Evolutionary conservation across 345 rosid genomes (phyloP).

Genomic region (Syzygium oleosum): DNA sequence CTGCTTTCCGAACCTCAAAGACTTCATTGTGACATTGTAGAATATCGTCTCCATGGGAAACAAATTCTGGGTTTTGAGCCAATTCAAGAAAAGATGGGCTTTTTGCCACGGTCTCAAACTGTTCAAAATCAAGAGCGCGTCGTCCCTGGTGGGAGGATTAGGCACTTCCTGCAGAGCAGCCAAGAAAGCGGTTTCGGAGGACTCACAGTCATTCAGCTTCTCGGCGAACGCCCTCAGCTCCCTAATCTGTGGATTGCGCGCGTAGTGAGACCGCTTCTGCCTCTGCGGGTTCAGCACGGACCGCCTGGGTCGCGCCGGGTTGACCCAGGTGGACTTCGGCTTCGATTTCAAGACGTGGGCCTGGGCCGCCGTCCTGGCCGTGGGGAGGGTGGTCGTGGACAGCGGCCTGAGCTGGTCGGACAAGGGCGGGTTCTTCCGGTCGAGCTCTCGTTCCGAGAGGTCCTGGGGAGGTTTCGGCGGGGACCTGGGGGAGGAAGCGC

Average conservation of each 20-base stretch:
- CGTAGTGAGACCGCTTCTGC: constrained; percentile 56
- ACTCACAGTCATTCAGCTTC: constrained; percentile 58
- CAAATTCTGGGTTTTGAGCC: constrained; percentile 55
- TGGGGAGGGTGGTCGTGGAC: constrained; percentile 50
- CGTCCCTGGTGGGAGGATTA: constrained; percentile 43
- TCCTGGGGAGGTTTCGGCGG: constrained; percentile 23
- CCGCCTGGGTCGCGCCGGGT: constrained; percentile 74
- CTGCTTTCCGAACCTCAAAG: constrained; percentile 79
- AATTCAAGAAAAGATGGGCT: constrained; percentile 55
- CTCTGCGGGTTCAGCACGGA: constrained; percentile 78
- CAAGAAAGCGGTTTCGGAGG: constrained; percentile 34
- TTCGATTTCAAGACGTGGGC: constrained; percentile 38
- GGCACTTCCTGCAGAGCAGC: constrained; percentile 51
- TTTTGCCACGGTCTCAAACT: constrained; percentile 67
- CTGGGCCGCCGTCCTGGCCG: constrained; percentile 13
- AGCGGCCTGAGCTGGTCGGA: constrained; percentile 87
- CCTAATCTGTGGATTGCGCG: constrained; percentile 50
- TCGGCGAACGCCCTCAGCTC: constrained; percentile 57
- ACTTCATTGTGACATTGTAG: constrained; percentile 76
- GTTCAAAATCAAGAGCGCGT: constrained; percentile 63
- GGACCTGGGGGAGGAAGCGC: constrained; percentile 11
- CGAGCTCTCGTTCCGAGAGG: constrained; percentile 11
- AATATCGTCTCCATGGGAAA: constrained; percentile 82
- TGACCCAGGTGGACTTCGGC: constrained; percentile 82
- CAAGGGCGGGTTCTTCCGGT: constrained; percentile 43